Evolutionary conservation across 2,329 filamentous ascomycete species (phyloP).

Genomic region (Lasiodiplodia sp.): DNA sequence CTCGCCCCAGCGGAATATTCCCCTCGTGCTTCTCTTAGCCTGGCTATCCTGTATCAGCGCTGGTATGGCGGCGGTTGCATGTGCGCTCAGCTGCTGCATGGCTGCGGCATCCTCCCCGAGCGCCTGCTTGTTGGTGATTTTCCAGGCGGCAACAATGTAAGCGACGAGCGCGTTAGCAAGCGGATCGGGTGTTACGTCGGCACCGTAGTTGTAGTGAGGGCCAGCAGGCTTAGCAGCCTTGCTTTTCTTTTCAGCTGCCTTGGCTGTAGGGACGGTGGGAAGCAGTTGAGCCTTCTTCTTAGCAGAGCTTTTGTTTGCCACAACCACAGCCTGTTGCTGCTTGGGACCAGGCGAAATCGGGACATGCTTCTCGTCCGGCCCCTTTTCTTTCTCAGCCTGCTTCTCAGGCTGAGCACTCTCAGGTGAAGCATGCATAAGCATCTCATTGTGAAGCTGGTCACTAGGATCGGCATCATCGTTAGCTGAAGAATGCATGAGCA

Average conservation of each 20-base stretch:
- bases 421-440: not conserved
- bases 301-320: not conserved
- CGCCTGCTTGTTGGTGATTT: not conserved
- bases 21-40: not conserved
- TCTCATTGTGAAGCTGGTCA: not conserved
- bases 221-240: not conserved
- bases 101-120: not conserved
- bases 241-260: not conserved
- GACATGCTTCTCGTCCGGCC: not conserved
- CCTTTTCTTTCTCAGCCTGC: not conserved
- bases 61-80: not conserved
- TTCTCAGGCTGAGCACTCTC: not conserved
- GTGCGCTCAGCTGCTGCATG: not conserved
- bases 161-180: constrained; percentile 6
- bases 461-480: not conserved
- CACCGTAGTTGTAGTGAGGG: not conserved
- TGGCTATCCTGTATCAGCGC: not conserved
- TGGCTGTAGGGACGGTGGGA: not conserved
- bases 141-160: not conserved
- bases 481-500: not conserved
- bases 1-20: not conserved
- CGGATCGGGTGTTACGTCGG: not conserved
- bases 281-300: not conserved
- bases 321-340: not conserved
- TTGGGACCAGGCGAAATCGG: no score